Conservation (phyloP, 805 yeast genomes). For the Kregervanrija pseudodelftensis region DNA sequence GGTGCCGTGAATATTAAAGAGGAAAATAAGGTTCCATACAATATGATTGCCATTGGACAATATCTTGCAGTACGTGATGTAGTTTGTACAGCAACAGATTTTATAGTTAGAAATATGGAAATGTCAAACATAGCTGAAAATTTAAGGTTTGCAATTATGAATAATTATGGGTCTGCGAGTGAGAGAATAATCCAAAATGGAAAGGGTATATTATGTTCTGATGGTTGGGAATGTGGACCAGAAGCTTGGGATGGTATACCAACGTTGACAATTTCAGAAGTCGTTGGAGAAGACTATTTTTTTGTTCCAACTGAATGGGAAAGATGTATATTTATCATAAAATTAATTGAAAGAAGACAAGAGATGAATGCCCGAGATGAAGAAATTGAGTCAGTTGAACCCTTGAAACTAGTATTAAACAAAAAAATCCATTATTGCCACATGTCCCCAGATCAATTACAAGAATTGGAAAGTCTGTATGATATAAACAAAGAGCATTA, state of each 20-base stretch:
- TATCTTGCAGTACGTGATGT: slow-evolving; percentile 39
- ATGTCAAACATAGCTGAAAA: slow-evolving; percentile 31
- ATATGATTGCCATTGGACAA: slow-evolving; percentile 43
- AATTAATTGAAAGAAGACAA: slow-evolving; percentile 32
- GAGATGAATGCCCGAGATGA: slow-evolving; percentile 7
- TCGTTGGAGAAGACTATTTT: slow-evolving; percentile 43
- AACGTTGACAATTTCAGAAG: slow-evolving; percentile 32
- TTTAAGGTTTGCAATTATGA: slow-evolving; percentile 35
- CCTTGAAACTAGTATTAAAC: slow-evolving; percentile 31
- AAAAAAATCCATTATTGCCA: slow-evolving; percentile 40
- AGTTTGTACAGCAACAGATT: slow-evolving; percentile 37
- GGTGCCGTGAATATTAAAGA: slow-evolving; percentile 32
- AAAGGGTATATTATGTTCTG: slow-evolving; percentile 37
- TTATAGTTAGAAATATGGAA: slow-evolving; percentile 28
- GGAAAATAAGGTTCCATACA: slow-evolving; percentile 31
- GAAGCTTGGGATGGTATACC: slow-evolving; percentile 44
- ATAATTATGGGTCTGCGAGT: slow-evolving; percentile 41
- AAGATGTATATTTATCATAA: slow-evolving; percentile 40
- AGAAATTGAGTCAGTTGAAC: slow-evolving; percentile 12
- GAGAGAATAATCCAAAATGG: slow-evolving; percentile 39
- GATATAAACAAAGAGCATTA: slow-evolving; percentile 32
- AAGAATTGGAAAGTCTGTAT: slow-evolving; percentile 33
- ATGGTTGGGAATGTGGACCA: slow-evolving; percentile 43
- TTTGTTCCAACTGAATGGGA: slow-evolving; percentile 53
- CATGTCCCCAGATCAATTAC: slow-evolving; percentile 40